Conservation (phyloP, 2,329 filamentous ascomycete species). For the Talaromyces rugulosus region DNA sequence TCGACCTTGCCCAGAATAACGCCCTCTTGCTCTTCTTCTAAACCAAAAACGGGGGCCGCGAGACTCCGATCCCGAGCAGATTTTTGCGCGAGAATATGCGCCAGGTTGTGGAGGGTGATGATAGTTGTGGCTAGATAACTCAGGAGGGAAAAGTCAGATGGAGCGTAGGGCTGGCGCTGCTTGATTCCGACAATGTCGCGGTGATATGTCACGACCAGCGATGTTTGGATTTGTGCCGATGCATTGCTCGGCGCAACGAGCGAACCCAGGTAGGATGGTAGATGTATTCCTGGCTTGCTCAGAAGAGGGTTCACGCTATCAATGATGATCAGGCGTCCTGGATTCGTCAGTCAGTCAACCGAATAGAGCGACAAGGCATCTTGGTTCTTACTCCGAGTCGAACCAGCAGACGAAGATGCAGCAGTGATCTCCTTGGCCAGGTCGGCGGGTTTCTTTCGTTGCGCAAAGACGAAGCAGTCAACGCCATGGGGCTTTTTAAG, state of each 20-base stretch:
- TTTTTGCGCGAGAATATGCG: slow-evolving; percentile 70
- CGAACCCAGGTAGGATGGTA: slow-evolving; percentile 66
- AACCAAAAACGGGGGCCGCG: slow-evolving; percentile 71
- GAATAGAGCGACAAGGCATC: not conserved
- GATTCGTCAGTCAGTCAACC: not conserved
- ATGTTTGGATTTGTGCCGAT: slow-evolving; percentile 45
- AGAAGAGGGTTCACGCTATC: slow-evolving; percentile 71
- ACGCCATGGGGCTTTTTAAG: slow-evolving; percentile 60
- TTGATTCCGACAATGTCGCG: slow-evolving; percentile 63
- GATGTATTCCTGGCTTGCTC: slow-evolving; percentile 49
- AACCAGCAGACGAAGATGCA: slow-evolving; percentile 20
- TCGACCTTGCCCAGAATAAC: slow-evolving; percentile 63
- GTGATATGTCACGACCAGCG: slow-evolving; percentile 78
- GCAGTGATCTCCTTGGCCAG: slow-evolving; percentile 59
- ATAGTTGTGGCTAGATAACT: slow-evolving; percentile 86
- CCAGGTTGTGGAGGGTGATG: slow-evolving; percentile 66
- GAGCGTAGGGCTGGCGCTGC: slow-evolving; percentile 45
- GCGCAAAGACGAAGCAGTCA: slow-evolving; percentile 64
- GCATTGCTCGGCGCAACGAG: slow-evolving; percentile 54
- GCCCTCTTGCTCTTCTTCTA: slow-evolving; percentile 73
- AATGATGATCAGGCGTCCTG: slow-evolving; percentile 71
- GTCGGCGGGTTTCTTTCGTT: slow-evolving; percentile 53
- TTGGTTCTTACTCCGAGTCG: slow-evolving; percentile 26
- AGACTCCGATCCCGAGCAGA: slow-evolving; percentile 72
- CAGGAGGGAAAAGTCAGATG: slow-evolving; percentile 67